These are phyloP conservation scores for Nitzschia sp. DNA, from an alignment of 108 stramenopile species.

Conservation along the genomic window DNA sequence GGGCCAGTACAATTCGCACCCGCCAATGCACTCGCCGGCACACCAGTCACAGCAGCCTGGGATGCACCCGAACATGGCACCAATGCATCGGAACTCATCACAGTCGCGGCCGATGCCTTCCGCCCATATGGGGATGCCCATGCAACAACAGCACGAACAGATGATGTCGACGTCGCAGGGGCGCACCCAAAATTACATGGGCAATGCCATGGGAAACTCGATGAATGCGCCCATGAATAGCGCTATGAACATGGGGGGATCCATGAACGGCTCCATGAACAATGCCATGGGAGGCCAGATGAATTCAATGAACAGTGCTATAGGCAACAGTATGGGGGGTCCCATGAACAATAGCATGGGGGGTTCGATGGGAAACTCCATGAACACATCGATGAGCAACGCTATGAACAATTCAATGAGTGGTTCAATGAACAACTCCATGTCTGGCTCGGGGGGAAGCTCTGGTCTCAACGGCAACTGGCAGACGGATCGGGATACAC, in stretches of 20 bases:
- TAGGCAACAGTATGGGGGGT: conserved; percentile 28
- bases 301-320: conserved; percentile 28
- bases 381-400: conserved; percentile 15
- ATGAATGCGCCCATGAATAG: conserved; percentile 40
- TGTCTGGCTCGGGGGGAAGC: conserved; percentile 22
- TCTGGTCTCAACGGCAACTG: conserved; percentile 75
- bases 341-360: conserved; percentile 24
- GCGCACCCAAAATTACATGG: conserved; percentile 38
- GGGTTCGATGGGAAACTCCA: conserved; percentile 12
- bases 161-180: conserved; percentile 34
- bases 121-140: conserved; percentile 44
- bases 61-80: conserved; percentile 59
- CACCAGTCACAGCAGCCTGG: conserved; percentile 35
- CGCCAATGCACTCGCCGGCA: conserved; percentile 49
- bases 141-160: conserved; percentile 38
- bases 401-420: conserved; percentile 14
- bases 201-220: conserved; percentile 26
- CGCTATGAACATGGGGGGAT: conserved; percentile 20
- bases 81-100: conserved; percentile 45
- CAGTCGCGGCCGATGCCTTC: conserved; percentile 13
- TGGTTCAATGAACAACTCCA: conserved; percentile 32
- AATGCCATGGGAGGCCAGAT: conserved; percentile 22
- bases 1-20: conserved; percentile 36
- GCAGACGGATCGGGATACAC: conserved; percentile 88
- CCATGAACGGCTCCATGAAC: conserved; percentile 31